Evolutionary conservation across 2,329 filamentous ascomycete genomes (phyloP).

Genomic region (Calonectria pseudoturangicola): DNA sequence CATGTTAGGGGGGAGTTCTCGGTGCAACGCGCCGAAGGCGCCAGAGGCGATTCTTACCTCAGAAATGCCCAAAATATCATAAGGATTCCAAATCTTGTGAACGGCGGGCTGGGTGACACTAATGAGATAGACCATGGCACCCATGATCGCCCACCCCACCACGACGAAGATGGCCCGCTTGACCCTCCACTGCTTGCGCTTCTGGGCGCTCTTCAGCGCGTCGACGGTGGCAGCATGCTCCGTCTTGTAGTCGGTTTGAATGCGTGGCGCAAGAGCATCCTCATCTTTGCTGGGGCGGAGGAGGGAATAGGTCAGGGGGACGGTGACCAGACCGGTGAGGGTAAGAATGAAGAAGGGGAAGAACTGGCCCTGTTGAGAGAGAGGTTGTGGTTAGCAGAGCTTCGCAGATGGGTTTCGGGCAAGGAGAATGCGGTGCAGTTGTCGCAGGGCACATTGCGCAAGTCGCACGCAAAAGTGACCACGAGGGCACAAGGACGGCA

Average conservation of each 20-base stretch:
- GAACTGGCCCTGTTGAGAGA: conserved; percentile 84
- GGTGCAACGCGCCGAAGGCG: not conserved
- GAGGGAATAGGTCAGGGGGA: conserved; percentile 92
- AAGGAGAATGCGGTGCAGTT: not conserved
- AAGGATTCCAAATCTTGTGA: conserved; percentile 95
- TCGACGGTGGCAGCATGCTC: conserved; percentile 90
- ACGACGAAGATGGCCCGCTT: conserved; percentile 88
- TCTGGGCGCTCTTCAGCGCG: conserved; percentile 87
- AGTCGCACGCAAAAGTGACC: conserved; percentile 12
- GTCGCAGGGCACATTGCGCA: conserved; percentile 17
- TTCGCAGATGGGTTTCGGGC: not conserved
- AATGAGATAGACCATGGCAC: conserved; percentile 94
- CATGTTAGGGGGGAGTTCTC: conserved; percentile 37
- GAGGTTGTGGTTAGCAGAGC: conserved; percentile 13
- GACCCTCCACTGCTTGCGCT: conserved; percentile 90
- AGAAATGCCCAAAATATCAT: conserved; percentile 91
- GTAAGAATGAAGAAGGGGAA: conserved; percentile 99
- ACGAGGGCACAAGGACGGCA: conserved; percentile 11
- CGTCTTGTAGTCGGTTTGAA: conserved; percentile 87
- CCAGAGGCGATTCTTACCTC: conserved; percentile 73
- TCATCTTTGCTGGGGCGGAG: conserved; percentile 85
- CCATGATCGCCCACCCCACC: conserved; percentile 88
- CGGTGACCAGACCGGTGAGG: conserved; percentile 88
- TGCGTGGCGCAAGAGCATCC: conserved; percentile 87
- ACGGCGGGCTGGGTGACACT: conserved; percentile 81